Evolutionary conservation across 2,329 filamentous ascomycete genomes (phyloP).

Genomic region (Fusarium longipes): DNA sequence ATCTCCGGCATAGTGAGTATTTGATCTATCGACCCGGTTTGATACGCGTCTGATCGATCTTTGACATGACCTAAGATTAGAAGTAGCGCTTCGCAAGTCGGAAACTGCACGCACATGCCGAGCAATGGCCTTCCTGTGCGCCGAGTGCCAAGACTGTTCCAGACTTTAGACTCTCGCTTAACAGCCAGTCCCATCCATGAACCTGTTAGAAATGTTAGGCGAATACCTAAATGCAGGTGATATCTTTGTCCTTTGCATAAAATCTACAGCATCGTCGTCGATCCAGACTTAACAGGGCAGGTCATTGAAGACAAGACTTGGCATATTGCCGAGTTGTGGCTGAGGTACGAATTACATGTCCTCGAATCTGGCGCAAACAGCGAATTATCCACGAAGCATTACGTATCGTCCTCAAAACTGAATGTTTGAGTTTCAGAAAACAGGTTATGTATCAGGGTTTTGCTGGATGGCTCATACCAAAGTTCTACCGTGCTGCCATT

Average conservation of each 20-base stretch:
- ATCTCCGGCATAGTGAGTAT: neutral
- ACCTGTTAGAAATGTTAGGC: neutral
- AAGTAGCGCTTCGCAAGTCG: neutral
- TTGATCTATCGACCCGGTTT: neutral
- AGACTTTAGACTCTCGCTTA: neutral
- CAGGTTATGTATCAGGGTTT: neutral
- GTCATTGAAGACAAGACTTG: neutral
- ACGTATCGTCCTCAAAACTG: neutral
- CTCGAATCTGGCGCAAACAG: neutral
- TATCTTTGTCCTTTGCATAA: neutral
- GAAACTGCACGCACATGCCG: neutral
- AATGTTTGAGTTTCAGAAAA: neutral
- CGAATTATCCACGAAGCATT: neutral
- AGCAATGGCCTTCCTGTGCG: neutral
- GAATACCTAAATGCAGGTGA: neutral
- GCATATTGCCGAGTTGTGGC: neutral
- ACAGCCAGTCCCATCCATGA: neutral
- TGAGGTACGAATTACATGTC: neutral
- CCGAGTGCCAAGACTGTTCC: neutral
- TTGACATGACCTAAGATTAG: neutral
- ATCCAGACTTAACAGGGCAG: conserved; percentile 2
- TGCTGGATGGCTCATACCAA: neutral
- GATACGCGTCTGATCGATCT: neutral
- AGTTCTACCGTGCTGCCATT: neutral
- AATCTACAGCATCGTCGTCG: neutral